A percentile compares a stretch with the other conserved stretches of the same genome.
phyloP scores from a whole-genome alignment of 148 eudicot species.

The Amaranthus palmeri region DNA sequence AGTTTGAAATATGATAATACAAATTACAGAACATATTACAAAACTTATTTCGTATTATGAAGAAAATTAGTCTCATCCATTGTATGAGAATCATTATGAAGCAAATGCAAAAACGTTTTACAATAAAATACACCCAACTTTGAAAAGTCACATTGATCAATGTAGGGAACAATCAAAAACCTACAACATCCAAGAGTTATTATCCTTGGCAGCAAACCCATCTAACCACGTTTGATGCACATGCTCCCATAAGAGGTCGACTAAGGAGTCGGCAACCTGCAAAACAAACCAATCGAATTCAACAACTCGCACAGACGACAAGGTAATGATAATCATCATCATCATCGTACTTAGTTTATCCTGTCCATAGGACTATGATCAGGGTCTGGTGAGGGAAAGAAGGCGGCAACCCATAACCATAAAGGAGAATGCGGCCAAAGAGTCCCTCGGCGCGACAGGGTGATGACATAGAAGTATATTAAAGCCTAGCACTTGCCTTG shows the following conservation, averaged over 20 bases:
- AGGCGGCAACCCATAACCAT: too few species aligned
- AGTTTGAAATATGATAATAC: too few species aligned
- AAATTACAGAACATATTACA: too few species aligned
- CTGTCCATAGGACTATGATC: too few species aligned
- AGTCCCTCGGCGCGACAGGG: too few species aligned
- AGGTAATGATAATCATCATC: not conserved
- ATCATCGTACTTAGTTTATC: too few species aligned
- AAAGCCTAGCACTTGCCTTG: too few species aligned
- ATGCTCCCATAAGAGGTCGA: constrained; percentile 58
- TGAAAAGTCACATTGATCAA: not conserved
- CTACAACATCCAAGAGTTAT: constrained; percentile 40
- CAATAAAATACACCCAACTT: not conserved
- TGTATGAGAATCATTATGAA: not conserved
- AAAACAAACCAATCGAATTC: constrained; percentile 6
- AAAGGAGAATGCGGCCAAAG: too few species aligned
- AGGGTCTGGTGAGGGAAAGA: too few species aligned
- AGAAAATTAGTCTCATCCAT: constrained; percentile 5
- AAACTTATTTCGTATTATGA: not conserved
- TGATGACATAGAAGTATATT: too few species aligned
- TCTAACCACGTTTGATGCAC: constrained; percentile 62
- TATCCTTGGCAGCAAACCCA: constrained; percentile 29
- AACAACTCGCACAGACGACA: not conserved
- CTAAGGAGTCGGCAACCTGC: constrained; percentile 40
- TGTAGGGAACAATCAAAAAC: not conserved
- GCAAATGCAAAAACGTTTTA: not conserved